Conservation (phyloP, 2,329 filamentous ascomycete genomes). For the Fusarium incarnatum region DNA sequence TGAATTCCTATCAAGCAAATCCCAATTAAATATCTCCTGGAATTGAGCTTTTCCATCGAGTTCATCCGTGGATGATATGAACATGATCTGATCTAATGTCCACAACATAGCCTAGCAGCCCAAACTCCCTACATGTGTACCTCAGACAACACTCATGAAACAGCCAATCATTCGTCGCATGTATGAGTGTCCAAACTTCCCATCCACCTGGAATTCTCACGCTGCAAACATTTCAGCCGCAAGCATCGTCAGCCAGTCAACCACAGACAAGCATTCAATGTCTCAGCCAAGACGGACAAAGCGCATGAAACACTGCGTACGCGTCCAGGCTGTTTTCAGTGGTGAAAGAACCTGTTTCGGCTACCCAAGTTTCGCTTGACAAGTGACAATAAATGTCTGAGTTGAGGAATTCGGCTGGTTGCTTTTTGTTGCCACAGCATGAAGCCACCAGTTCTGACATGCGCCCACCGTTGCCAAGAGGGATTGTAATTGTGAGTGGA, state of each 20-base stretch:
- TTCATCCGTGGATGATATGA: not conserved
- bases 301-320: not conserved
- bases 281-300: not conserved
- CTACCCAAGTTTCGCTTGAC: not conserved
- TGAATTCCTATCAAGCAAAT: not conserved
- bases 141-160: not conserved
- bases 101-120: not conserved
- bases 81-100: fast-evolving
- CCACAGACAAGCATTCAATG: not conserved
- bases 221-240: not conserved
- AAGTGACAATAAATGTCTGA: not conserved
- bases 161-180: not conserved
- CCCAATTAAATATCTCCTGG: too few relatives aligned
- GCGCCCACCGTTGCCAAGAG: too few relatives aligned
- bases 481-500: not conserved
- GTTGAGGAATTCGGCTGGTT: not conserved
- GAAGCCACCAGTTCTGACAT: not conserved
- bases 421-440: not conserved
- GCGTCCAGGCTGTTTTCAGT: not conserved
- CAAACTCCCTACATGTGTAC: not conserved
- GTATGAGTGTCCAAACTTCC: too few relatives aligned
- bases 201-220: not conserved
- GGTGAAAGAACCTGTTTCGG: not conserved
- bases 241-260: not conserved
- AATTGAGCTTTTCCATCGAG: not conserved